Percentiles rank a stretch among this genome's conserved stretches.
phyloP scores from a whole-genome alignment of 2,329 filamentous ascomycete species.

The Trichoderma oligosporum region DNA sequence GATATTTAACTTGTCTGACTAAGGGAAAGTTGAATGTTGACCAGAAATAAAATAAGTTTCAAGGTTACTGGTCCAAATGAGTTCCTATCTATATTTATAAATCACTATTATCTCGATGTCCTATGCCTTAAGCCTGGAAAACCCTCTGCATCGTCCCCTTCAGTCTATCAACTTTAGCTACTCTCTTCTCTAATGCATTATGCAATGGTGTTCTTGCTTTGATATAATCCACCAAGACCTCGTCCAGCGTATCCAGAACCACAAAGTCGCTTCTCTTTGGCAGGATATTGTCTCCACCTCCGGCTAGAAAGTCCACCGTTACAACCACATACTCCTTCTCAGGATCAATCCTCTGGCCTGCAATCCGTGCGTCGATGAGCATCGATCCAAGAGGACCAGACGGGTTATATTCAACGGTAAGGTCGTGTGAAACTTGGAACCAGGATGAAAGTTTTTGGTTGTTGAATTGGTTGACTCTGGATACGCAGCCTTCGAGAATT shows the following conservation, averaged over 20 bases:
- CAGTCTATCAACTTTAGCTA: background rate
- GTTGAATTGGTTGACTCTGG: conserved; percentile 53
- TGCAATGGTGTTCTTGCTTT: conserved; percentile 46
- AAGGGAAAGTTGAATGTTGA: too few species aligned
- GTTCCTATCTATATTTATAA: background rate
- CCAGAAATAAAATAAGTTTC: too few species aligned
- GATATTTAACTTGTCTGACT: background rate
- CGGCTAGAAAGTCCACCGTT: conserved; percentile 60
- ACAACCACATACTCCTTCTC: conserved; percentile 51
- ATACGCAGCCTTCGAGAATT: conserved; percentile 57
- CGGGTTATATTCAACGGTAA: conserved; percentile 57
- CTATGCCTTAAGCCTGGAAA: background rate
- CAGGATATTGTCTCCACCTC: conserved; percentile 61
- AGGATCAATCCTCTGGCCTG: conserved; percentile 45
- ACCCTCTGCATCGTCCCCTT: background rate
- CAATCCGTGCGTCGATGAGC: conserved; percentile 52
- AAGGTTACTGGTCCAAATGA: too few species aligned
- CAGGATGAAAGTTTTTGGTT: conserved; percentile 51
- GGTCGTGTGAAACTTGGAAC: conserved; percentile 56
- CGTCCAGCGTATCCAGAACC: conserved; percentile 50
- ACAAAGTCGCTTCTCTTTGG: conserved; percentile 36
- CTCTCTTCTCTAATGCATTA: conserved; percentile 41
- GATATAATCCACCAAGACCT: conserved; percentile 52
- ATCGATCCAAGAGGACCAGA: conserved; percentile 44
- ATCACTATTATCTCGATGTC: background rate